These are phyloP conservation scores for Colletotrichum cordylinicola DNA, from an alignment of 2,329 filamentous ascomycete species.

Conservation along the genomic window DNA sequence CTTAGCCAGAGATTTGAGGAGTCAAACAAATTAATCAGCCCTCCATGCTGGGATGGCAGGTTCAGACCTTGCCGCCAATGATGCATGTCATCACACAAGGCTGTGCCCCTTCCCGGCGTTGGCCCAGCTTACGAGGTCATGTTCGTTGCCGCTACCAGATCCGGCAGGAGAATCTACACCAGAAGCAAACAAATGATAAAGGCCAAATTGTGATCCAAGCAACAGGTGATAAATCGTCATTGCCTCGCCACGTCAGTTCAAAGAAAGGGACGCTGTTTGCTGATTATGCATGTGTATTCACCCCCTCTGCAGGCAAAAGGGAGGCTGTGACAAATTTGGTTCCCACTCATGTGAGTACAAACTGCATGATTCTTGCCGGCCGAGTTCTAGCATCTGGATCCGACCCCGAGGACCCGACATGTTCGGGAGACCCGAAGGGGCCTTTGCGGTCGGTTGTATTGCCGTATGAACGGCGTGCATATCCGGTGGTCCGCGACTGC, in stretches of 20 bases:
- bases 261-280: not conserved
- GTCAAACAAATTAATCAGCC: not conserved
- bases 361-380: rapidly evolving
- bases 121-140: not conserved
- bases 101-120: not conserved
- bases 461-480: not conserved
- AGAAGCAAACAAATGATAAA: not conserved
- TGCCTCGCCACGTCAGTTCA: not conserved
- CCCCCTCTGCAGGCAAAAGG: not conserved
- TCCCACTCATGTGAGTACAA: not conserved
- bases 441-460: no score
- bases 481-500: not conserved
- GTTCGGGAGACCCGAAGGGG: not conserved
- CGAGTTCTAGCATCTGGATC: not conserved
- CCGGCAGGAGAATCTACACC: not conserved
- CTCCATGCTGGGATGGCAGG: not conserved
- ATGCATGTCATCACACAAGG: not conserved
- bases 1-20: not conserved
- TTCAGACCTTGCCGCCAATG: not conserved
- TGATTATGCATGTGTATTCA: not conserved
- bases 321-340: not conserved
- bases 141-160: not conserved
- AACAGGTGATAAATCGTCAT: not conserved
- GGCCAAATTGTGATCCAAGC: not conserved
- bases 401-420: not conserved